A percentile compares a stretch with the other conserved stretches of the same genome.
Evolutionary conservation across 805 yeast genomes (phyloP).

Genomic region (Hanseniaspora lindneri): DNA sequence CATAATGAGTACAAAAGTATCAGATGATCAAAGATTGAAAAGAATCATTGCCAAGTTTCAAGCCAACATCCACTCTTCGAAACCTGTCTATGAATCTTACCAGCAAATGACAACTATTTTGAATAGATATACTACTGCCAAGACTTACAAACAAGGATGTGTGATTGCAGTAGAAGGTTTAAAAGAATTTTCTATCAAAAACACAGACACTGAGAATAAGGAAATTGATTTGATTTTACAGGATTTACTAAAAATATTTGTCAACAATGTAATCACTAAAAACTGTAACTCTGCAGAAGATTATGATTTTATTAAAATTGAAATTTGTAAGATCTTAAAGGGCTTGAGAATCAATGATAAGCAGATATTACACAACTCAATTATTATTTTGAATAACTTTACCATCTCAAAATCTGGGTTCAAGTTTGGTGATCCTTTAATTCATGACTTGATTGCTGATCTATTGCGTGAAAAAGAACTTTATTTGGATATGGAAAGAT

Average conservation of each 20-base stretch:
- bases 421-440: conserved; percentile 60
- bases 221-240: conserved; percentile 15
- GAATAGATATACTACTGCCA: conserved; percentile 63
- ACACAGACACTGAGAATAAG: conserved; percentile 9
- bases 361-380: conserved; percentile 4
- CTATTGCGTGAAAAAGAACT: conserved; percentile 44
- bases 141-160: conserved; percentile 35
- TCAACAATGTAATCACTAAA: conserved; percentile 12
- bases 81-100: conserved; percentile 69
- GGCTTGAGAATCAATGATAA: conserved; percentile 7
- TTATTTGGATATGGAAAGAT: conserved; percentile 59
- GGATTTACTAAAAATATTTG: conserved; percentile 11
- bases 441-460: conserved; percentile 63
- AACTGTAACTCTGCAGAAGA: conserved; percentile 53
- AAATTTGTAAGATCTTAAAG: conserved; percentile 20
- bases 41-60: conserved; percentile 14
- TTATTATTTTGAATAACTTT: conserved; percentile 12
- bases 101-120: conserved; percentile 86
- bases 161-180: conserved; percentile 13
- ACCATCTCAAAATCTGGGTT: conserved; percentile 12
- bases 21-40: conserved; percentile 56
- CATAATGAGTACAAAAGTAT: conserved; percentile 53
- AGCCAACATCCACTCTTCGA: conserved; percentile 23
- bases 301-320: conserved; percentile 40
- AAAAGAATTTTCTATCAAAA: conserved; percentile 14